phyloP scores from a whole-genome alignment of 495 filamentous ascomycete species.

The Neurospora sp. region DNA sequence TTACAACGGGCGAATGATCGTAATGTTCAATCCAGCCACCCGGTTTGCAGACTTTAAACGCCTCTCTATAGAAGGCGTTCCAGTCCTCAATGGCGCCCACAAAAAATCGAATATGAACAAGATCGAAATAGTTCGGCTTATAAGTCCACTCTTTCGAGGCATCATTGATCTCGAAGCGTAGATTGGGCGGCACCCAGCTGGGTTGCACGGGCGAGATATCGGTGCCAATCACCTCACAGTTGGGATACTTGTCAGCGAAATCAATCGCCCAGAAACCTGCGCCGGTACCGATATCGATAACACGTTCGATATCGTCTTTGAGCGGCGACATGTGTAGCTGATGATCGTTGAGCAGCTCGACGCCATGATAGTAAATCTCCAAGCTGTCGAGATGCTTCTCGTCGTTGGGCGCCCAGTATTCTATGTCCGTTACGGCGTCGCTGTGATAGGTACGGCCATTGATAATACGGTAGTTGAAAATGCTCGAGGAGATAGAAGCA shows the following conservation, averaged over 20 bases:
- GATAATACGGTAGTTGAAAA: constrained; percentile 31
- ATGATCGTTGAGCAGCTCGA: not conserved
- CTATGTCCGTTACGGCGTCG: not conserved
- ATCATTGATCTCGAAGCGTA: constrained; percentile 36
- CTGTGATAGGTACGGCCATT: constrained; percentile 28
- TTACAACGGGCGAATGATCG: constrained; percentile 17
- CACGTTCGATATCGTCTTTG: not conserved
- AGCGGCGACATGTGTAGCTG: not conserved
- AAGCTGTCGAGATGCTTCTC: constrained; percentile 14
- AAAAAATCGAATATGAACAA: constrained; percentile 46
- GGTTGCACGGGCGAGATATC: constrained; percentile 34
- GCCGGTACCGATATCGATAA: constrained; percentile 45
- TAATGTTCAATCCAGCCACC: constrained; percentile 19
- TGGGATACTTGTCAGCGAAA: constrained; percentile 32
- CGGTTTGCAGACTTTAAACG: constrained; percentile 13
- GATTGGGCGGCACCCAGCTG: constrained; percentile 27
- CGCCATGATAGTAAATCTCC: constrained; percentile 9
- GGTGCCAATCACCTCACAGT: constrained; percentile 23
- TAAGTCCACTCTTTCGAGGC: constrained; percentile 38
- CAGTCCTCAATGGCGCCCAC: constrained; percentile 44
- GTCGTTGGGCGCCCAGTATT: constrained; percentile 17
- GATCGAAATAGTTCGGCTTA: constrained; percentile 42
- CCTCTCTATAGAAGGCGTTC: constrained; percentile 31
- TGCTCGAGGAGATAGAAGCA: constrained; percentile 31
- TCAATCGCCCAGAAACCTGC: constrained; percentile 42